Percentiles rank a stretch among this genome's conserved stretches.
Conservation (phyloP, 192 early-diverging fungal genomes). For the Podila verticillata region DNA sequence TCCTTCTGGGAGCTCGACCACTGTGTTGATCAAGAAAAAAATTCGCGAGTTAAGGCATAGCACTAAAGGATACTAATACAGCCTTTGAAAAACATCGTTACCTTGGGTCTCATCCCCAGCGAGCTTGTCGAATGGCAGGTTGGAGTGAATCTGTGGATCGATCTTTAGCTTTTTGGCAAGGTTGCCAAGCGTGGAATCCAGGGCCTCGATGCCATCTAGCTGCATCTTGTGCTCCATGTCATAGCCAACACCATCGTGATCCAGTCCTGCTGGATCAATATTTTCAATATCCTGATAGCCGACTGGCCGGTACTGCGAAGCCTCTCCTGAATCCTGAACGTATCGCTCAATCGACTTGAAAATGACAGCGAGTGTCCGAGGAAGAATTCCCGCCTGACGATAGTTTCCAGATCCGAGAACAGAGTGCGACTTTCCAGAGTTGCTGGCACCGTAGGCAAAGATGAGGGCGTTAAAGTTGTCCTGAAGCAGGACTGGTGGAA, state of each 20-base stretch:
- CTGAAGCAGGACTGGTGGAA: constrained; percentile 62
- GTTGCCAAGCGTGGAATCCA: background rate
- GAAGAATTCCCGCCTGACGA: constrained; percentile 62
- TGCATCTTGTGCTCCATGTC: background rate
- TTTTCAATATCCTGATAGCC: constrained; percentile 36
- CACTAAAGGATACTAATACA: background rate
- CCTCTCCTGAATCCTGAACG: constrained; percentile 6
- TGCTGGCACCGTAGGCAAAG: constrained; percentile 78
- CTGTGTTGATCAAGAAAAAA: constrained; percentile 3
- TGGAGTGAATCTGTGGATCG: background rate
- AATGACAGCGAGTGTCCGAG: constrained; percentile 65
- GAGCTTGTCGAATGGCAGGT: no score
- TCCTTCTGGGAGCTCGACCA: constrained; percentile 50
- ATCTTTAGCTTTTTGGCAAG: constrained; percentile 4
- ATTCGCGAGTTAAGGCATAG: background rate
- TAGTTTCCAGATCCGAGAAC: constrained; percentile 60
- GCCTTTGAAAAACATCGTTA: background rate
- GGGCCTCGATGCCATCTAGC: constrained; percentile 5
- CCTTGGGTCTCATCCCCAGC: no score
- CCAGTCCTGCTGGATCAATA: constrained; percentile 19
- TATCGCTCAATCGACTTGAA: constrained; percentile 57
- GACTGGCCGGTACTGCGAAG: constrained; percentile 20
- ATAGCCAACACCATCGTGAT: background rate
- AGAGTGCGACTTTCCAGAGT: constrained; percentile 77
- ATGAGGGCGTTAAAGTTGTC: constrained; percentile 65